Conservation (phyloP, 352 stramenopile species). For the Phytophthora meadii region DNA sequence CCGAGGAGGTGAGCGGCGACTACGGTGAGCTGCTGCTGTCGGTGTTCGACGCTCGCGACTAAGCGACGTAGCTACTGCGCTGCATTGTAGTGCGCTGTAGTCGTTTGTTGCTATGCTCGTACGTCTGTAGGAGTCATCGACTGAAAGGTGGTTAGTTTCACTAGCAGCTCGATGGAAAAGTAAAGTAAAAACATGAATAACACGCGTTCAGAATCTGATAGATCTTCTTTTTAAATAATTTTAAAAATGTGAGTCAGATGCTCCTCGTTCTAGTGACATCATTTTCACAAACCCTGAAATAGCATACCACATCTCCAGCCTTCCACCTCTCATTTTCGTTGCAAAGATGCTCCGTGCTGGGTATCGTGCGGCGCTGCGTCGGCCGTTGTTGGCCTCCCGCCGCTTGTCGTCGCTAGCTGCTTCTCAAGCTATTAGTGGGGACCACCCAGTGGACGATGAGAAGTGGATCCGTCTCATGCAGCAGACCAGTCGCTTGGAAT, state of each 20-base stretch:
- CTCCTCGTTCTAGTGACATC: neutral
- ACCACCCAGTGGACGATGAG: constrained; percentile 52
- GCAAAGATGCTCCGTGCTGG: constrained; percentile 25
- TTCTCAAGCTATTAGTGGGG: constrained; percentile 28
- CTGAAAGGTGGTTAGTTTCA: too few species aligned
- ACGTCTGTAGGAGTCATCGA: neutral
- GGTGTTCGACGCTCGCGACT: constrained; percentile 62
- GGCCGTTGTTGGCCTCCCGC: constrained; percentile 16
- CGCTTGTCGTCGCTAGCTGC: constrained; percentile 28
- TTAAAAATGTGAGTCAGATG: too few species aligned
- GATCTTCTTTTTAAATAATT: too few species aligned
- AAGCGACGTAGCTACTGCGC: constrained; percentile 4
- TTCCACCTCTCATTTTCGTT: constrained; percentile 5
- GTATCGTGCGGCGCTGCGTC: constrained; percentile 16
- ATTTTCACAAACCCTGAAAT: neutral
- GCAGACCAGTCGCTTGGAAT: constrained; percentile 78
- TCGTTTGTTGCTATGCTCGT: neutral
- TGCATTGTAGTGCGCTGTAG: constrained; percentile 1
- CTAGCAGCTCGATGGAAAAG: too few species aligned
- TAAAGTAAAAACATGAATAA: too few species aligned
- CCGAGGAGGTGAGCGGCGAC: constrained; percentile 76
- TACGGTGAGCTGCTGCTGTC: constrained; percentile 73
- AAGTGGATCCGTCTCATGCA: constrained; percentile 89
- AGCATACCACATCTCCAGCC: neutral
- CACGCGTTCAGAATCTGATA: too few species aligned